A percentile compares a stretch with the other conserved stretches of the same genome.
These are phyloP conservation scores for Amanita subjunquillea DNA, from an alignment of 768 basidiomycete species.

Conservation along the genomic window DNA sequence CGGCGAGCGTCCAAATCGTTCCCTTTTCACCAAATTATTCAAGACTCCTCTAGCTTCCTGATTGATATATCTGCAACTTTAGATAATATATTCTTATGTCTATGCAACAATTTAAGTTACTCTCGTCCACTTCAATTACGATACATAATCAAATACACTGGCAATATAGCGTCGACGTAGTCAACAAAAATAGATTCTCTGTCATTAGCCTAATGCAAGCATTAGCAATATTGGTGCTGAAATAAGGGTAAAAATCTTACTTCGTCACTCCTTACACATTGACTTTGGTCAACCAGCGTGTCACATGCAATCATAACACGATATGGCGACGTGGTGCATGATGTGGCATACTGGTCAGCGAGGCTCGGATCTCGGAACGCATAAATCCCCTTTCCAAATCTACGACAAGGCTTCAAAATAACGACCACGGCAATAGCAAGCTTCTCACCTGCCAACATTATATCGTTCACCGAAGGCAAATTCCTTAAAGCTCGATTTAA, in stretches of 20 bases:
- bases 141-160: conserved; percentile 52
- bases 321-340: conserved; percentile 57
- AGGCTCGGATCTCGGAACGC: conserved; percentile 48
- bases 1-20: conserved; percentile 23
- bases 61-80: conserved; percentile 5
- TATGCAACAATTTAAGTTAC: conserved; percentile 5
- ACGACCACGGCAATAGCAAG: not conserved
- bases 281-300: conserved; percentile 30
- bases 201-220: conserved; percentile 27
- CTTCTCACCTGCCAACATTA: conserved; percentile 44
- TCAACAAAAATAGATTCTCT: conserved; percentile 45
- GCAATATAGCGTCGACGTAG: conserved; percentile 43
- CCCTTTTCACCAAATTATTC: conserved; percentile 30
- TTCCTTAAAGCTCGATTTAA: conserved; percentile 44
- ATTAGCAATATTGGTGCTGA: not conserved
- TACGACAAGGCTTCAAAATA: conserved; percentile 13
- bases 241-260: conserved; percentile 13
- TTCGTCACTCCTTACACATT: conserved; percentile 15
- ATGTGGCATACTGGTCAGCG: conserved; percentile 54
- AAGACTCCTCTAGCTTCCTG: conserved; percentile 36
- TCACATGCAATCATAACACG: conserved; percentile 57
- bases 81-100: not conserved
- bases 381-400: conserved; percentile 56
- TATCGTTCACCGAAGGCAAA: conserved; percentile 45
- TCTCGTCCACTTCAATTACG: conserved; percentile 19